Conservation (phyloP, 176 grass and related monocot species). For the Puya raimondii region DNA sequence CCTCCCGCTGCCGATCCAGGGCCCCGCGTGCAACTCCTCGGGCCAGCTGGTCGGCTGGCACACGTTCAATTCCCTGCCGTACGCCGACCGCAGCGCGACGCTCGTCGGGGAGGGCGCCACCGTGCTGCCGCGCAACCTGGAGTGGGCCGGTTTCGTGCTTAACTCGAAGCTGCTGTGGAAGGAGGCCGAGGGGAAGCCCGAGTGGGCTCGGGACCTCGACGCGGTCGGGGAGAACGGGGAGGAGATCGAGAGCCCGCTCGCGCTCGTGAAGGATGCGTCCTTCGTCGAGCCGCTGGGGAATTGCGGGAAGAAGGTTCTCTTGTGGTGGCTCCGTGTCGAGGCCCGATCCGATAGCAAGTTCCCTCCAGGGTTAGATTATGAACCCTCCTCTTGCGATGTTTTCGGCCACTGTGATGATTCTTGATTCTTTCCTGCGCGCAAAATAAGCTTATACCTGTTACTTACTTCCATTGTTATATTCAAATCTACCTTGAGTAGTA, state of each 20-base stretch:
- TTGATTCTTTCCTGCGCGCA: background rate
- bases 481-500: too few species aligned
- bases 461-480: too few species aligned
- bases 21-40: slow-evolving; percentile 59
- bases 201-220: slow-evolving; percentile 79
- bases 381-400: background rate
- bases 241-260: slow-evolving; percentile 67
- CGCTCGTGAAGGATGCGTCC: slow-evolving; percentile 49
- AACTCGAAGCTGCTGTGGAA: slow-evolving; percentile 63
- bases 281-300: slow-evolving; percentile 63
- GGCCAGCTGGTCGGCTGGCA: slow-evolving; percentile 57
- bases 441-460: too few species aligned
- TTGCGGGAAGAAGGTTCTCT: slow-evolving; percentile 56
- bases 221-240: slow-evolving; percentile 55
- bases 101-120: slow-evolving; percentile 51
- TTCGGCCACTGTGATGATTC: background rate
- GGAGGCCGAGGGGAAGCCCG: slow-evolving; percentile 64
- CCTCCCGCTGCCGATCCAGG: slow-evolving; percentile 59
- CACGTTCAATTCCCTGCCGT: slow-evolving; percentile 46
- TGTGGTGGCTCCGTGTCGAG: slow-evolving; percentile 82
- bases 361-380: slow-evolving; percentile 61
- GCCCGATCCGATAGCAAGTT: slow-evolving; percentile 57
- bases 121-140: slow-evolving; percentile 47
- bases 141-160: slow-evolving; percentile 84
- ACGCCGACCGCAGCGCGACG: slow-evolving; percentile 33